Evolutionary conservation across 78 protist genomes (phyloP).

Genomic region (slime mould (Dictyostelium discoideum)): DNA sequence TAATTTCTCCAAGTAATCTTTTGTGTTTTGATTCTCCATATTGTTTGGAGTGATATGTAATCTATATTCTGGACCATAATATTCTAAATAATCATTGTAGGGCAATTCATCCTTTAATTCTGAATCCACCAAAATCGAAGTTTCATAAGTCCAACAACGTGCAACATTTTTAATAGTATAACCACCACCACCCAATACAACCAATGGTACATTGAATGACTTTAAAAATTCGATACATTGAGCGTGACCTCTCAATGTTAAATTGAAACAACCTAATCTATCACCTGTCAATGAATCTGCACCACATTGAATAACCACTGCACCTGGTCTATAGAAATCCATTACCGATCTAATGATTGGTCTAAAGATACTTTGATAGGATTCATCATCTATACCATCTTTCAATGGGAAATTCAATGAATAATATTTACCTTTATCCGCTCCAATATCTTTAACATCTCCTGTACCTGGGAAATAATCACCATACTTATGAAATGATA

Average conservation of each 20-base stretch:
- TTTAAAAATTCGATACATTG: constrained; percentile 74
- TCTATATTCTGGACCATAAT: constrained; percentile 95
- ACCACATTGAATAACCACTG: constrained; percentile 98
- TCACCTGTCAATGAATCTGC: constrained; percentile 98
- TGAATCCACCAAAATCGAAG: constrained; percentile 73
- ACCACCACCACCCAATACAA: constrained; percentile 99
- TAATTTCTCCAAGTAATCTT: constrained; percentile 73
- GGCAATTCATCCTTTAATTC: constrained; percentile 89
- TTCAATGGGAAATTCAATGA: constrained; percentile 96
- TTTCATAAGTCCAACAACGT: constrained; percentile 97
- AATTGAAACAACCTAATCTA: constrained; percentile 97
- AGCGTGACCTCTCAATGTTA: constrained; percentile 89
- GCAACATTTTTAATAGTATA: constrained; percentile 96
- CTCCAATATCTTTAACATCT: constrained; percentile 93
- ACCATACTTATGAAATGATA: constrained; percentile 95
- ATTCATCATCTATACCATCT: constrained; percentile 96
- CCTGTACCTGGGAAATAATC: constrained; percentile 97
- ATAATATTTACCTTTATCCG: constrained; percentile 89
- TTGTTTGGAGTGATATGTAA: constrained; percentile 84
- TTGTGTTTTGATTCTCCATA: constrained; percentile 71
- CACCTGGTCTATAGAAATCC: constrained; percentile 93
- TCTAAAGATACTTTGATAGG: constrained; percentile 88
- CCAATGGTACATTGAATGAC: constrained; percentile 89
- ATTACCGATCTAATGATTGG: constrained; percentile 88
- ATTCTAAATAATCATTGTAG: constrained; percentile 96